Conservation (phyloP, 164 flowering plant genomes). For the Amborella trichopoda region DNA sequence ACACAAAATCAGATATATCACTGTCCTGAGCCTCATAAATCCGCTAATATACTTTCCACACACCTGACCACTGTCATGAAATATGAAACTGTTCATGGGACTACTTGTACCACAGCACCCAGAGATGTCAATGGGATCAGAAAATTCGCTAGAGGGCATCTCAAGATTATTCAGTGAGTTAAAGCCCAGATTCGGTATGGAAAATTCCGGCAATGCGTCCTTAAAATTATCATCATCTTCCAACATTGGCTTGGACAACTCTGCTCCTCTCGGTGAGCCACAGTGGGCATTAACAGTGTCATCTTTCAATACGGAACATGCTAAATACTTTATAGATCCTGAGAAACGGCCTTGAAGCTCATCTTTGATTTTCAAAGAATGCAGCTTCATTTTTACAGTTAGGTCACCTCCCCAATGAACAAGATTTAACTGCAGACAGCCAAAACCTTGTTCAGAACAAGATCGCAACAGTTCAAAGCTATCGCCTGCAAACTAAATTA, state of each 20-base stretch:
- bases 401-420: constrained; percentile 44
- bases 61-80: no score
- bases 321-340: constrained; percentile 44
- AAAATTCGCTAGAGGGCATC: constrained; percentile 9
- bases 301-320: constrained; percentile 53
- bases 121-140: constrained; percentile 5
- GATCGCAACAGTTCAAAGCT: no score
- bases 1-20: constrained; percentile 67
- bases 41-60: no score
- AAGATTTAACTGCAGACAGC: constrained; percentile 55
- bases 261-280: constrained; percentile 18
- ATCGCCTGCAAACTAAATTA: no score
- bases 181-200: constrained; percentile 25
- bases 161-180: constrained; percentile 15
- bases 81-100: no score
- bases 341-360: constrained; percentile 60
- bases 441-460: no score
- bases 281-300: constrained; percentile 15
- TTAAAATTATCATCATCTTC: constrained; percentile 80
- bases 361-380: constrained; percentile 76
- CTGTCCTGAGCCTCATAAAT: constrained; percentile 67
- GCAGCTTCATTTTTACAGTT: constrained; percentile 63
- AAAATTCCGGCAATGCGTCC: constrained; percentile 84
- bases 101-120: no score
- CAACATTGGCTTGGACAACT: constrained; percentile 9